Evolutionary conservation across 139 green algal genomes (phyloP).

Genomic region (Chlamydomonas schloesseri): DNA sequence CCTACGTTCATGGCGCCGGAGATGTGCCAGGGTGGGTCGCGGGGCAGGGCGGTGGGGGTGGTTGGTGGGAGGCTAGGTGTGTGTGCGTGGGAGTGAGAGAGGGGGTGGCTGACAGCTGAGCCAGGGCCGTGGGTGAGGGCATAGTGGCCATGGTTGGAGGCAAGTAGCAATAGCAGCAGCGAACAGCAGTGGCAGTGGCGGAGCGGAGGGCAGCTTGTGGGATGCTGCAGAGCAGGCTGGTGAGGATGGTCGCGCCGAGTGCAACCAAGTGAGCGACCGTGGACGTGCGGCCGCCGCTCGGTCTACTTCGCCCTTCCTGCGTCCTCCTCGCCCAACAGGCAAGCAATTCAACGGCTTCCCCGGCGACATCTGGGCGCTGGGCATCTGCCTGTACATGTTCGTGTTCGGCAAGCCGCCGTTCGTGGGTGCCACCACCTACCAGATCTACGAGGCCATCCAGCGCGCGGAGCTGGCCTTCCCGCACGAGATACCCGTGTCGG

Average conservation of each 20-base stretch:
- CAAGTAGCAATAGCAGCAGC: too few relatives aligned
- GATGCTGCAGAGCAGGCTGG: too few relatives aligned
- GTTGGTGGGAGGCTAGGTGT: neutral
- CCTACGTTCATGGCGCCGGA: conserved; percentile 68
- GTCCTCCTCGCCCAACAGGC: neutral
- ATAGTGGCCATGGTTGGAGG: too few relatives aligned
- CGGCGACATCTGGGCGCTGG: conserved; percentile 87
- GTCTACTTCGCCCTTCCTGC: too few relatives aligned
- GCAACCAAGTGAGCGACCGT: too few relatives aligned
- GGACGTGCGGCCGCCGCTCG: too few relatives aligned
- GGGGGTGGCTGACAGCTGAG: neutral
- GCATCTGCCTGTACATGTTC: conserved; percentile 85
- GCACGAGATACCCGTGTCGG: neutral
- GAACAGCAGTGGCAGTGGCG: too few relatives aligned
- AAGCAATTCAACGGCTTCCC: conserved; percentile 55
- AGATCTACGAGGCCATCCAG: conserved; percentile 47
- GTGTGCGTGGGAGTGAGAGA: too few relatives aligned
- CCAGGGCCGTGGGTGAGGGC: too few relatives aligned
- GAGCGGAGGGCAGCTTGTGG: too few relatives aligned
- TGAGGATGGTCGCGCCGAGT: too few relatives aligned
- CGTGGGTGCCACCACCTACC: conserved; percentile 38
- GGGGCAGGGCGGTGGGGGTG: neutral
- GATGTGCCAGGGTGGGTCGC: conserved; percentile 52
- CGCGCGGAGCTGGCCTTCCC: conserved; percentile 19
- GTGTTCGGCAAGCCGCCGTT: conserved; percentile 75